These are phyloP conservation scores for Ramularia collo-cygni DNA, from an alignment of 2,329 filamentous ascomycete species.

Conservation along the genomic window DNA sequence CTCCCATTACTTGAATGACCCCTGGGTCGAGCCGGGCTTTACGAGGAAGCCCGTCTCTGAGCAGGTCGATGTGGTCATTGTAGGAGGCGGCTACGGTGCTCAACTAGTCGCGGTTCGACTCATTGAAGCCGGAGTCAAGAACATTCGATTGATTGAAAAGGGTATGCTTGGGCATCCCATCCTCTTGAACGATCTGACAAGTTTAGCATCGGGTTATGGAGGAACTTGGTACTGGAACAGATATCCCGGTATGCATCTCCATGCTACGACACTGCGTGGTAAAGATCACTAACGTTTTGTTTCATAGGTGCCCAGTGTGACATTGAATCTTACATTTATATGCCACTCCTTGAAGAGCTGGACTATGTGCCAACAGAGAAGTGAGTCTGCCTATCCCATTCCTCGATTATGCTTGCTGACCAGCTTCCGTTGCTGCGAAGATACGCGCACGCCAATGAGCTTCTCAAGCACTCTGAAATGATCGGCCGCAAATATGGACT, in stretches of 20 bases:
- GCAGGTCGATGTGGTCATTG: conserved; percentile 15
- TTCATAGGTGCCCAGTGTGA: conserved; percentile 45
- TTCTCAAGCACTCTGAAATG: conserved; percentile 25
- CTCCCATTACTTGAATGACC: conserved; percentile 14
- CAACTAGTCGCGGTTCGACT: conserved; percentile 17
- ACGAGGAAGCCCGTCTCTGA: conserved; percentile 15
- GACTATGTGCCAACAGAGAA: conserved; percentile 37
- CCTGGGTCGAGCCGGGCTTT: conserved; percentile 13
- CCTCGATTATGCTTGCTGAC: too few relatives aligned
- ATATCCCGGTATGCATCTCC: conserved; percentile 1
- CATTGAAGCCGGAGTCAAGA: conserved; percentile 17
- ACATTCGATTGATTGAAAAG: conserved; percentile 19
- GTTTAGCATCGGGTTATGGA: conserved; percentile 26
- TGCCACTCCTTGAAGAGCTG: conserved; percentile 38
- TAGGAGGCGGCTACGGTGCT: conserved; percentile 19
- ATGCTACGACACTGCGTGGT: too few relatives aligned
- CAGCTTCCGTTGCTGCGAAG: too few relatives aligned
- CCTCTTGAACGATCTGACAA: neutral
- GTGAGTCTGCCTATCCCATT: too few relatives aligned
- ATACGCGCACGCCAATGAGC: conserved; percentile 36
- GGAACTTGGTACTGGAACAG: conserved; percentile 38
- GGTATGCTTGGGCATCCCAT: too few relatives aligned
- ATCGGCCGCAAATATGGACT: conserved; percentile 15
- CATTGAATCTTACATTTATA: conserved; percentile 42
- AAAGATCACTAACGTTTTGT: conserved; percentile 31